These are phyloP conservation scores for Bothriochloa decipiens DNA, from an alignment of 176 grass and related monocot genomes.

Conservation along the genomic window DNA sequence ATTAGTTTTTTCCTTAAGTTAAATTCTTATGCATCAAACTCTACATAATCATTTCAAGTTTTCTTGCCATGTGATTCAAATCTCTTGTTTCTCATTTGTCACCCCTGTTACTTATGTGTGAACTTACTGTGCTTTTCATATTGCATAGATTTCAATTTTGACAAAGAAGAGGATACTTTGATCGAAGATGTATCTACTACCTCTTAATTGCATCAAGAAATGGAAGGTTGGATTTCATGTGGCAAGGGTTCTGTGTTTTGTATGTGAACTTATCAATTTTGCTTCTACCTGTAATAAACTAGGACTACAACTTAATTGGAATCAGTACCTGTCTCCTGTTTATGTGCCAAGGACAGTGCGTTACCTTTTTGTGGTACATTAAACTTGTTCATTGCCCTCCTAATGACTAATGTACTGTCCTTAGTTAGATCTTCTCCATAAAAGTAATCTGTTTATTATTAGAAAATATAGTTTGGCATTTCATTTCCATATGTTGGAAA, in stretches of 20 bases:
- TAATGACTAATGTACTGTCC: no score
- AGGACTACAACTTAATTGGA: no score
- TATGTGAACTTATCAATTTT: not conserved
- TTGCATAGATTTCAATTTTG: not conserved
- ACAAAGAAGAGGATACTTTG: not conserved
- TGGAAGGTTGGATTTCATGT: not conserved
- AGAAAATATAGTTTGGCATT: no score
- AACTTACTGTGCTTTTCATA: not conserved
- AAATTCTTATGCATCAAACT: not conserved
- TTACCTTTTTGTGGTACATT: no score
- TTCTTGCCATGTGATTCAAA: not conserved
- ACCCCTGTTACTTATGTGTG: not conserved
- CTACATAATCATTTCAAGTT: not conserved
- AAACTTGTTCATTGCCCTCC: no score
- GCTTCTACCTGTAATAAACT: not conserved
- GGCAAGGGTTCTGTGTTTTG: not conserved
- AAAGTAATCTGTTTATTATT: no score
- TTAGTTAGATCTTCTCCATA: no score
- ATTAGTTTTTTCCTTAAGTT: not conserved
- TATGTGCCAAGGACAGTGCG: no score
- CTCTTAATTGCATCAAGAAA: not conserved
- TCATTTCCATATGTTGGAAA: no score
- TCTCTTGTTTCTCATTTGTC: not conserved
- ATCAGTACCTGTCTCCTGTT: no score
- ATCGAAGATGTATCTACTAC: not conserved